Evolutionary conservation across 352 stramenopile species (phyloP).

Genomic region (Globisporangium lucens): DNA sequence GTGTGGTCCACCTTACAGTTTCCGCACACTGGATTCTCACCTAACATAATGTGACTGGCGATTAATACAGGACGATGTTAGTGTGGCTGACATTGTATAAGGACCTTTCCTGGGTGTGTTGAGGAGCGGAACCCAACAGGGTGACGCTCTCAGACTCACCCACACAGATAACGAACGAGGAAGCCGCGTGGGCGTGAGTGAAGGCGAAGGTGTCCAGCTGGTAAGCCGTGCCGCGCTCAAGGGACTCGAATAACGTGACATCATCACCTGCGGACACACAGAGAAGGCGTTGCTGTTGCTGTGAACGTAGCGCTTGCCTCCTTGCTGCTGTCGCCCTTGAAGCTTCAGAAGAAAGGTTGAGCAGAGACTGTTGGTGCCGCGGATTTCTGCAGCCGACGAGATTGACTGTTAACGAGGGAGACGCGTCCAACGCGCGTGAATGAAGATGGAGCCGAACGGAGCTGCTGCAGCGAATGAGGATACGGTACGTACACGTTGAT

Average conservation of each 20-base stretch:
- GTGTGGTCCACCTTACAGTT: not conserved
- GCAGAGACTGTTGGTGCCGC: not conserved
- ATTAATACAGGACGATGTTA: not conserved
- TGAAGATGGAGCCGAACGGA: conserved; percentile 11
- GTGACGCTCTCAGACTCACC: not conserved
- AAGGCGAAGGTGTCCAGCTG: not conserved
- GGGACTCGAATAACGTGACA: not conserved
- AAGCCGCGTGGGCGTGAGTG: not conserved
- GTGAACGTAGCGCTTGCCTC: not conserved
- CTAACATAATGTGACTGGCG: not conserved
- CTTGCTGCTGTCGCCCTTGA: not conserved
- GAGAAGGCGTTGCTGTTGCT: not conserved
- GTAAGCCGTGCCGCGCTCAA: not conserved
- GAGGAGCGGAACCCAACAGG: not conserved
- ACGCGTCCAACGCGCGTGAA: not conserved
- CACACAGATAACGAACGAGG: conserved; percentile 6
- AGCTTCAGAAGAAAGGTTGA: not conserved
- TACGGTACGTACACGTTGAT: not conserved
- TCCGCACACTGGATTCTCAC: not conserved
- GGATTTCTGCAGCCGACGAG: not conserved
- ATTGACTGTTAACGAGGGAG: not conserved
- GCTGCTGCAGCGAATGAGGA: conserved; percentile 9
- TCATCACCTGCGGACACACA: not conserved
- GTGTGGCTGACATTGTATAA: not conserved
- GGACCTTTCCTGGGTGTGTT: not conserved